phyloP scores from a whole-genome alignment of 768 basidiomycete genomes.

The Neoboletus subvelutipes region DNA sequence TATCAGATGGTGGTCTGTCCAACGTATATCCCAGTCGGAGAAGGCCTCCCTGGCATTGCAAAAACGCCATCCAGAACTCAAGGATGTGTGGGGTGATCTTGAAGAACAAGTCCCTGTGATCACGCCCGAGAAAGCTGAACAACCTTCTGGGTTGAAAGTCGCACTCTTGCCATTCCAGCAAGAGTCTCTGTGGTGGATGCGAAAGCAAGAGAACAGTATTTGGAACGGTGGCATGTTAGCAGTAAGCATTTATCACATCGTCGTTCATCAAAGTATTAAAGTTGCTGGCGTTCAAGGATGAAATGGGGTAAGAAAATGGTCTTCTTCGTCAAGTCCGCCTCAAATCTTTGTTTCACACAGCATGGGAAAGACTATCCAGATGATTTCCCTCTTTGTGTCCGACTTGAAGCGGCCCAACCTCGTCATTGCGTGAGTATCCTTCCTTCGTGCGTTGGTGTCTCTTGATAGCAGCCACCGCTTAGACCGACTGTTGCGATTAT shows the following conservation, averaged over 20 bases:
- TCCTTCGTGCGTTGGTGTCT: not conserved
- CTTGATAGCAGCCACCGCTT: not conserved
- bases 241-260: slow-evolving; percentile 42
- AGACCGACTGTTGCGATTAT: slow-evolving; percentile 56
- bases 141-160: slow-evolving; percentile 82
- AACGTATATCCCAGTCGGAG: slow-evolving; percentile 56
- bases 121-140: slow-evolving; percentile 67
- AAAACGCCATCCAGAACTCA: slow-evolving; percentile 76
- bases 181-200: slow-evolving; percentile 96
- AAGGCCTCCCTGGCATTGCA: slow-evolving; percentile 61
- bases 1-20: slow-evolving; percentile 3
- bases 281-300: slow-evolving; percentile 50
- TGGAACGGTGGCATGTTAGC: slow-evolving; percentile 95
- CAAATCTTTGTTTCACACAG: slow-evolving; percentile 36
- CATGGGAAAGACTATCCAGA: slow-evolving; percentile 97
- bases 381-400: slow-evolving; percentile 84
- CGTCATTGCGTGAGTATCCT: slow-evolving; percentile 77
- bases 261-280: slow-evolving; percentile 8
- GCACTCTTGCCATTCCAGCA: slow-evolving; percentile 91
- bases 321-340: not conserved
- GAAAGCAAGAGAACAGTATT: slow-evolving; percentile 79
- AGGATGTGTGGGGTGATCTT: slow-evolving; percentile 86
- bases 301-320: slow-evolving; percentile 72
- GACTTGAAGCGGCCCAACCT: slow-evolving; percentile 81
- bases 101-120: slow-evolving; percentile 59